These are phyloP conservation scores for Claviceps maximensis DNA, from an alignment of 2,329 filamentous ascomycete species.

Conservation along the genomic window DNA sequence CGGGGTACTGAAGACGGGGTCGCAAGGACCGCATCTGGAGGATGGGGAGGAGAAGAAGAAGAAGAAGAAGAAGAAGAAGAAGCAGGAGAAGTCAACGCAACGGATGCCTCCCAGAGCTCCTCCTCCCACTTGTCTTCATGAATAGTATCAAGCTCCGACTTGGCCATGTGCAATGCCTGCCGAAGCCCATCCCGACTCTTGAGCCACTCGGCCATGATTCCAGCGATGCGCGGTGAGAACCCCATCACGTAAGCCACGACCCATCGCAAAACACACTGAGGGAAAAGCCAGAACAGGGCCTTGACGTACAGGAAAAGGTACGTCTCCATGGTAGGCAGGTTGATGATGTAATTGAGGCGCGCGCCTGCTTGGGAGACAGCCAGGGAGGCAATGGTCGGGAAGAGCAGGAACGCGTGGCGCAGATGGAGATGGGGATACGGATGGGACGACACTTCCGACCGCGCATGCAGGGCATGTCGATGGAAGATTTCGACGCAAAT, in stretches of 20 bases:
- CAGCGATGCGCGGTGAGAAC: conserved; percentile 35
- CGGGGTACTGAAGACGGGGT: conserved; percentile 22
- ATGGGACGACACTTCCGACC: too few relatives aligned
- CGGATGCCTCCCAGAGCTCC: conserved; percentile 38
- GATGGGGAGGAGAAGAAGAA: background rate
- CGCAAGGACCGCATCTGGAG: conserved; percentile 8
- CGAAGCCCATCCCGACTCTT: conserved; percentile 43
- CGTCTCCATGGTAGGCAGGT: conserved; percentile 27
- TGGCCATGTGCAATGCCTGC: conserved; percentile 45
- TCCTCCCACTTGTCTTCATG: conserved; percentile 45
- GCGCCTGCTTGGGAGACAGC: conserved; percentile 46
- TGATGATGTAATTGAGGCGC: conserved; percentile 26
- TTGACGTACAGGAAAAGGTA: conserved; percentile 28
- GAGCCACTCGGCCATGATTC: conserved; percentile 39
- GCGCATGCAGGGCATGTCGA: conserved; percentile 30
- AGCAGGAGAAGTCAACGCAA: background rate
- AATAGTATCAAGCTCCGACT: conserved; percentile 47
- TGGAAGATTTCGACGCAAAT: conserved; percentile 56
- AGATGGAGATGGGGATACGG: conserved; percentile 28
- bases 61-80: background rate
- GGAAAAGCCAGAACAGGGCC: conserved; percentile 28
- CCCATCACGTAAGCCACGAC: conserved; percentile 30
- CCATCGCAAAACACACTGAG: conserved; percentile 26
- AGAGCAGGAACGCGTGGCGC: conserved; percentile 48
- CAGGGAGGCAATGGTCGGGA: conserved; percentile 64